Base-by-base conservation (phyloP, 163 green algal species). In the Chlamydomonas reinhardtii region DNA sequence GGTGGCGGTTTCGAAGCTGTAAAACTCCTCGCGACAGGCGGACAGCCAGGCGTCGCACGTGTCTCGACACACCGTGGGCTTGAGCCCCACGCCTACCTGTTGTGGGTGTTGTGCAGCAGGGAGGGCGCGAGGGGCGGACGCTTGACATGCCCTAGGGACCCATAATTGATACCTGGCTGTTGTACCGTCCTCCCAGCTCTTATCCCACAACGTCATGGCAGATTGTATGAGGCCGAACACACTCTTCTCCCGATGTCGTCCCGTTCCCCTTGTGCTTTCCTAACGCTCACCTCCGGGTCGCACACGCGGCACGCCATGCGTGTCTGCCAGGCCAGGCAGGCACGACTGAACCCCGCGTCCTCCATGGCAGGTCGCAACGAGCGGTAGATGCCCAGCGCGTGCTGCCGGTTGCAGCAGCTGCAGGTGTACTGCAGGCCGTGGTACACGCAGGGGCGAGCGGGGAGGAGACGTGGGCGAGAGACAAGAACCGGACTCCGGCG, bases 301-400 rank as follows among this genome's bases (percentile, higher is more conserved):
- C 80, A 86, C 69, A 79, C 69, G 25, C 80, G 69, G 56, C 80
- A 86, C n/a, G 80, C 71, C 80, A 86, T 79, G 69, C 80, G 69
- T 8, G 54, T 73, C 25, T 56, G 80, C 80, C 80, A 86, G 27
- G 70, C 54, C 16, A 73, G 54, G 56, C 80, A 86, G 54, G 54
- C 29, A 27, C 56, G 80, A 27, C 31, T 56, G 70, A 86, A 86
- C 32, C 25, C 16, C 17, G 80, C 54, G 80, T 86, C 80, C 34
- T 73, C 56, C 29, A 27, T 16, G 12, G 70, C 80, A 2, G 80
- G 25, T 0, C 48, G 73, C 70, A 86, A 54, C 27, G 70, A 56
- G 22, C 80, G 80, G 70, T 73, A 61, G 8, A 73, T 37, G 48
- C 70, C 69, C 54, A 79, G 35, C 2, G 56, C 80, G 70, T 86